Evolutionary conservation across 805 yeast genomes (phyloP), one percentile per base, ranked within the genome.

Genomic region (Candida palmyrensis): DNA sequence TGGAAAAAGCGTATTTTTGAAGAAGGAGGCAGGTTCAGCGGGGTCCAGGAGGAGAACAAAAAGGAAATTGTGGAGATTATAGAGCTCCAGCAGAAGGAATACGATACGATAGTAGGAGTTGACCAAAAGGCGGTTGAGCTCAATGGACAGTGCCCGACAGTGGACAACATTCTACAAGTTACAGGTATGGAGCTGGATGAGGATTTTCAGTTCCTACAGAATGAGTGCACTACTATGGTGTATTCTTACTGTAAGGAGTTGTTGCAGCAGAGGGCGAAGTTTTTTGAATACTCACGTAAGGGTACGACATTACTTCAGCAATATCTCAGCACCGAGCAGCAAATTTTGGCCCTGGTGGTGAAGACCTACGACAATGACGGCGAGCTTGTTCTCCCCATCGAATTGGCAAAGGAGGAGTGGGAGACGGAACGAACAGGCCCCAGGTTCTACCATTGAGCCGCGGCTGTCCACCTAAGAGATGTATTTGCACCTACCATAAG

Each of bases 101-200:
- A 49, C 32, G 57, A 49, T 35, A 50, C 44, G 4, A 37, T 46
- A n/a, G 47, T 45, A 31, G 58, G 56, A 9, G 35, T 54, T 6
- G 49, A 37, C n/a, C 49, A 51, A 9, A 43, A 49, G 7, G 60
- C 55, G 0, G 37, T 51, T 7, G 18, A 9, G 21, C 37, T 29
- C 18, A 15, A 29, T 11, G 25, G 23, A 6, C 13, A n/a, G 7
- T 18, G 20, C 21, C 30, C 30, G 26, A 26, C 40, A 12, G 32
- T 28, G 11, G 32, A 36, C 13, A 25, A 18, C 5, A 23, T 37
- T 4, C 25, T 18, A 11, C 29, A 26, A 4, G 16, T 19, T 19
- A 13, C 22, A 13, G 5, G 18, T 27, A 21, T 23, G 14, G 40
- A 36, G 12, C 17, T 6, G 7, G 25, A 27, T n/a, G 29, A 34